A percentile compares a stretch with the other conserved stretches of the same genome.
Evolutionary conservation across 306 rosid species (phyloP).

Genomic region (Benincasa hispida): DNA sequence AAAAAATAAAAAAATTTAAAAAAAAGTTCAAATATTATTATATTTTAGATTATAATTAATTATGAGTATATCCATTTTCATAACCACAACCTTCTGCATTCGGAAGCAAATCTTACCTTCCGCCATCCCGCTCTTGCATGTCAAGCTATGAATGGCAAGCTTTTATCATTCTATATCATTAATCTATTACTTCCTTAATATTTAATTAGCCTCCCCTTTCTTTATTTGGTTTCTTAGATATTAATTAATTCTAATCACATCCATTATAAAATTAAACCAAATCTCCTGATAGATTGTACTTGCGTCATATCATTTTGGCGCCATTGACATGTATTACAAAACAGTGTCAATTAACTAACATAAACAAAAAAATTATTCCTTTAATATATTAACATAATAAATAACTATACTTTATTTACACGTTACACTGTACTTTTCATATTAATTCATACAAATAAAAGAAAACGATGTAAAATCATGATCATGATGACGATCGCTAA

Average conservation of each 20-base stretch:
- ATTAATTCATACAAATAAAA: not conserved
- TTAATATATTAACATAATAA: not conserved
- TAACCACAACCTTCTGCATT: not conserved
- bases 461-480: not conserved
- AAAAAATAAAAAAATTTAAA: no score
- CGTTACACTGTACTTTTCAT: not conserved
- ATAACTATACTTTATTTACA: not conserved
- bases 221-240: not conserved
- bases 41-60: not conserved
- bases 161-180: not conserved
- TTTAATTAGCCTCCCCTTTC: not conserved
- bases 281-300: not conserved
- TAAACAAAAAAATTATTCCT: not conserved
- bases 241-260: not conserved
- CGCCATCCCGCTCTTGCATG: not conserved
- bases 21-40: not conserved
- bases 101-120: constrained; percentile 3
- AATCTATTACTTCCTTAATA: not conserved
- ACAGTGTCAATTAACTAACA: not conserved
- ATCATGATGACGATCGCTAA: not conserved
- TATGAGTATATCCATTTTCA: not conserved
- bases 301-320: not conserved
- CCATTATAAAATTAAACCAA: not conserved
- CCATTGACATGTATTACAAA: not conserved
- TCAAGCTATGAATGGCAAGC: not conserved